Conservation (phyloP, 352 stramenopile genomes). For the Sclerospora graminicola region DNA sequence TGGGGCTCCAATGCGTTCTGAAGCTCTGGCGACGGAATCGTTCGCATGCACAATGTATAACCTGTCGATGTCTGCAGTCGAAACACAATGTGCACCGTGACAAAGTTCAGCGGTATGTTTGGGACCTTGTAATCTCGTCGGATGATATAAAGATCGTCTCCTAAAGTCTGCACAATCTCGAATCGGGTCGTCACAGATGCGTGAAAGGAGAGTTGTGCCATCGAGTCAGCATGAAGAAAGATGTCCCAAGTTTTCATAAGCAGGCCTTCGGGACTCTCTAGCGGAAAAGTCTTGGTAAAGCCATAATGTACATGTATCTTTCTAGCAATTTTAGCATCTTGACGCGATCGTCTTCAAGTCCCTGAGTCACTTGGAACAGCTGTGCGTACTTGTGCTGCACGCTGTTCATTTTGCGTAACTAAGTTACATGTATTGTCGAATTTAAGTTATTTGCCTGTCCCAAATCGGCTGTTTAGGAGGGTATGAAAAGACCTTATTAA, state of each 20-base stretch:
- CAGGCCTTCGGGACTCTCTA: conserved; percentile 24
- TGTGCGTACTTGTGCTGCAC: conserved; percentile 24
- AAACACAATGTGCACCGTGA: conserved; percentile 52
- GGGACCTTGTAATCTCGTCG: conserved; percentile 41
- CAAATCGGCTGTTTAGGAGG: too few relatives aligned
- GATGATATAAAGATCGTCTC: conserved; percentile 48
- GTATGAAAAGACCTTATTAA: too few relatives aligned
- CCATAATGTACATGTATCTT: conserved; percentile 33
- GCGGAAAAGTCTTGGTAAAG: conserved; percentile 32
- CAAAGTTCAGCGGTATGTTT: conserved; percentile 33
- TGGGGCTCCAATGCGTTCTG: conserved; percentile 28
- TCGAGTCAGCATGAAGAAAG: conserved; percentile 28
- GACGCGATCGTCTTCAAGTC: conserved; percentile 31
- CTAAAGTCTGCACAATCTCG: conserved; percentile 34
- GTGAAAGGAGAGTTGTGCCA: conserved; percentile 38
- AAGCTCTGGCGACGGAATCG: conserved; percentile 39
- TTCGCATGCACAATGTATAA: conserved; percentile 49
- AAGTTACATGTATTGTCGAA: too few relatives aligned
- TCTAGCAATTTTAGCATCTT: conserved; percentile 23
- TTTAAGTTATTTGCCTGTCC: too few relatives aligned
- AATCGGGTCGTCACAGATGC: conserved; percentile 28
- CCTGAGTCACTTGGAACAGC: conserved; percentile 24
- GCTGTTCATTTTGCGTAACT: too few relatives aligned
- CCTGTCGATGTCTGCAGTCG: conserved; percentile 44
- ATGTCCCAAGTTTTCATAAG: conserved; percentile 35